A percentile compares a stretch with the other conserved stretches of the same genome.
Evolutionary conservation across 768 basidiomycete genomes (phyloP).

Genomic region (Termitomyces sp.): DNA sequence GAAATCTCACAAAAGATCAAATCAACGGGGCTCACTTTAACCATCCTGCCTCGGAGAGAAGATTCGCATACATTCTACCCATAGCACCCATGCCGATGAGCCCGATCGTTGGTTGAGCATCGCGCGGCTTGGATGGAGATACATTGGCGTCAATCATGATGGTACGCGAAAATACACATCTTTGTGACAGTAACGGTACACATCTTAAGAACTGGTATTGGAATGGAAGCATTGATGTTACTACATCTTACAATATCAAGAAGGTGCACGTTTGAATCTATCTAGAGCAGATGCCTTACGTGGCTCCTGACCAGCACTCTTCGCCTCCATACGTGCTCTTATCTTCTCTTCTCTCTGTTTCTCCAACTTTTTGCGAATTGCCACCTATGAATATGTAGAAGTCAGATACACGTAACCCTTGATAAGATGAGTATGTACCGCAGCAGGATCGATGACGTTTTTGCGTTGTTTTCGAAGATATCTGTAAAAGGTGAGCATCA

Average conservation of each 20-base stretch:
- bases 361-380: conserved; percentile 62
- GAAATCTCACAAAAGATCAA: neutral
- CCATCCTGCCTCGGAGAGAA: conserved; percentile 82
- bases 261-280: conserved; percentile 27
- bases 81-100: conserved; percentile 98
- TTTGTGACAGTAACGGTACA: neutral
- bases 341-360: conserved; percentile 46
- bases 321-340: conserved; percentile 26
- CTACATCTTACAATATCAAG: neutral
- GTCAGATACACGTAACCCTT: neutral
- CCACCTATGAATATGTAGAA: conserved; percentile 32
- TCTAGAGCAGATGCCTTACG: conserved; percentile 34
- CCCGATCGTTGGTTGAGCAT: conserved; percentile 72
- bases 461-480: conserved; percentile 88
- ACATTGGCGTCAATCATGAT: conserved; percentile 19
- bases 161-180: neutral
- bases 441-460: conserved; percentile 86
- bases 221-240: neutral
- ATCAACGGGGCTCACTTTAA: conserved; percentile 49
- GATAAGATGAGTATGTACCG: conserved; percentile 33
- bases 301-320: conserved; percentile 19
- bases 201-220: too few species aligned
- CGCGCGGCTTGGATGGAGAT: conserved; percentile 24
- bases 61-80: conserved; percentile 89
- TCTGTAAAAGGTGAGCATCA: conserved; percentile 18